Evolutionary conservation across 345 rosid species (phyloP).

Genomic region (Anacardium occidentale): DNA sequence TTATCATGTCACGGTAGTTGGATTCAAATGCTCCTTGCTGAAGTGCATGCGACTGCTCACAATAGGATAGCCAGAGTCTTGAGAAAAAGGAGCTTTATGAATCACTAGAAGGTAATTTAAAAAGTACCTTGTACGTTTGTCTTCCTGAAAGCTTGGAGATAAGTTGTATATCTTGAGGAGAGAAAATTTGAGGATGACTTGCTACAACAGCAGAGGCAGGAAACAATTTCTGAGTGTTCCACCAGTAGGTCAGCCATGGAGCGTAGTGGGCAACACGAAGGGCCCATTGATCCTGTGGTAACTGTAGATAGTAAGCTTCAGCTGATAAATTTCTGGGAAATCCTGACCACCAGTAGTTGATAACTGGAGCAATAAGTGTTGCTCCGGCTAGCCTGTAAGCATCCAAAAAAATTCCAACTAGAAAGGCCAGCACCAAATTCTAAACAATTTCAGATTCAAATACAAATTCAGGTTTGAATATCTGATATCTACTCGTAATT

Average conservation of each 20-base stretch:
- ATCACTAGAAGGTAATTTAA: background rate
- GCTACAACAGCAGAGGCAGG: constrained; percentile 35
- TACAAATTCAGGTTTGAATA: background rate
- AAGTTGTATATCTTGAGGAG: constrained; percentile 37
- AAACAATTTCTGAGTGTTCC: constrained; percentile 59
- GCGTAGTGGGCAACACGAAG: constrained; percentile 46
- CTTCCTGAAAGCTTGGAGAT: constrained; percentile 21
- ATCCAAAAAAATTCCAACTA: background rate
- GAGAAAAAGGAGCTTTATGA: background rate
- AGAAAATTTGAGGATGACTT: constrained; percentile 26
- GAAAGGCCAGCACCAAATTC: no score
- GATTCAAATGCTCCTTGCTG: constrained; percentile 74
- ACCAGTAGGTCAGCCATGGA: constrained; percentile 57
- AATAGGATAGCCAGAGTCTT: background rate
- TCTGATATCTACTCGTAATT: no score
- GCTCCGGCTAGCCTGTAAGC: constrained; percentile 54
- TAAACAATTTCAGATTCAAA: background rate
- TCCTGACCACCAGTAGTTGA: constrained; percentile 63
- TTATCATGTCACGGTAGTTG: constrained; percentile 52
- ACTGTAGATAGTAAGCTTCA: constrained; percentile 33
- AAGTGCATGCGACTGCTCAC: constrained; percentile 26
- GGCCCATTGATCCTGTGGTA: constrained; percentile 53
- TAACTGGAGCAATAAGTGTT: constrained; percentile 39
- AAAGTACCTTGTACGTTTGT: constrained; percentile 23
- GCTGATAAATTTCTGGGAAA: constrained; percentile 40